Evolutionary conservation across 805 yeast genomes (phyloP), one percentile per base, ranked within the genome.

Genomic region (Myxozyma udenii): DNA sequence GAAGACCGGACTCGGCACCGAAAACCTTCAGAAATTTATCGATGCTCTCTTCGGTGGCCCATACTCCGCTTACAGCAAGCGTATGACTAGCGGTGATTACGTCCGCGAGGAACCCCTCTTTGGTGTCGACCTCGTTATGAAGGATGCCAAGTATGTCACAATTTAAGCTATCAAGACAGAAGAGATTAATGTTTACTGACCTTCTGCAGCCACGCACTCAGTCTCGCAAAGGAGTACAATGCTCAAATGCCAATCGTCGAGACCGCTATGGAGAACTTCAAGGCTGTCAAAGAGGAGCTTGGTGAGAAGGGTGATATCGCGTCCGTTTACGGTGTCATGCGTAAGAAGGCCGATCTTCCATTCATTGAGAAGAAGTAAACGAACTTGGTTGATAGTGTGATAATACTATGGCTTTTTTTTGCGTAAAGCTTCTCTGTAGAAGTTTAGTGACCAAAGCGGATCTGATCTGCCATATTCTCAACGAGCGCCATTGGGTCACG

Each of bases 291-390:
- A 33, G 58, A 56, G 19, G 53, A 57, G 32, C 60, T 53, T 11
- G 60, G 57, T 25, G 48, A 37, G 38, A 48, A 50, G 42, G 56
- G 62, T 28, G 68, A 65, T 41, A 58, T 58, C 16, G 49, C 66
- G 2, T 58, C 64, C 4, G 52, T 64, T 24, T 65, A 65, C 44
- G 68, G 68, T 23, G 44, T 54, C 24, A 44, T 61, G 23, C 56
- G 68, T 21, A 44, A 53, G 46, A 36, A 50, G 28, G 65, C 68
- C 19, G 68, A 68, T 2, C 52, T 64, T 4, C 65, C 62, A 2
- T 64, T 63, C 44, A 63, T 58, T 33, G 61, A 57, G 44, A 62
- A 61, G 43, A 44, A 50, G 36, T 47, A 46, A 30, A 2, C 3
- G n/a, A 36, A 14, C 16, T 35, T n/a, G 22, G 11, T 37, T 19